Evolutionary conservation across 495 filamentous ascomycete species (phyloP), one percentile per base, ranked within the genome.

Genomic region (Platismatia glauca): DNA sequence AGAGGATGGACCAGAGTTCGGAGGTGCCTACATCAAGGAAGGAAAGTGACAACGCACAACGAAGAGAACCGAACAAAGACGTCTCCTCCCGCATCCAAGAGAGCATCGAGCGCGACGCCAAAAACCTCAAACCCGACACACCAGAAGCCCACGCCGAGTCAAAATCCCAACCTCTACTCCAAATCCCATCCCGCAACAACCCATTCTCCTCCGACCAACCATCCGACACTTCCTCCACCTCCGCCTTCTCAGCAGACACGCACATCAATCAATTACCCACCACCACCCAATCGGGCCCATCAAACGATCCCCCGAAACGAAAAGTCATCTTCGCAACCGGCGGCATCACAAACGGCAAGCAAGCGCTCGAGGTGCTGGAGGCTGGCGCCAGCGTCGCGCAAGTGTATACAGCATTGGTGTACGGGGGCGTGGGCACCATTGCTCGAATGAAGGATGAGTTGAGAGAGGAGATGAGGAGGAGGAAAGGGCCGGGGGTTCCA

Each of bases 311-410:
- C 16, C 59, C 27, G 8, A 57, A 73, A 38, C 83, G 81, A 43
- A 96, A 96, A 78, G 85, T 89, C 50, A 87, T 98, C 53, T 97
- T 97, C 72, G 92, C 92, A 16, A 90, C 86, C 0, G 93, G 93
- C 2, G 94, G 94, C 12, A 94, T 98, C 65, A 90, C 85, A 7
- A 91, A 82, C 65, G 94, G 93, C 13, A 78, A 83, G 57, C 86
- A 96, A 75, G 94, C 90, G 8, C 77, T 87, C 7, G 81, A 87
- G 74, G 83, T 88, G 0, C 76, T 95, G 41, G 84, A 91, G 63
- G 89, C 91, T 0, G 94, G 94, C 13, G 93, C 94, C 0, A 90
- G 85, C 59, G 84, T 95, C 0, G 90, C 89, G 2, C 87, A 58
- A 57, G 39, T 61, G 2, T 61, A 55, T 43, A 84, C 80, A 0